Evolutionary conservation across 345 rosid species (phyloP).

Genomic region (Citrus medica): DNA sequence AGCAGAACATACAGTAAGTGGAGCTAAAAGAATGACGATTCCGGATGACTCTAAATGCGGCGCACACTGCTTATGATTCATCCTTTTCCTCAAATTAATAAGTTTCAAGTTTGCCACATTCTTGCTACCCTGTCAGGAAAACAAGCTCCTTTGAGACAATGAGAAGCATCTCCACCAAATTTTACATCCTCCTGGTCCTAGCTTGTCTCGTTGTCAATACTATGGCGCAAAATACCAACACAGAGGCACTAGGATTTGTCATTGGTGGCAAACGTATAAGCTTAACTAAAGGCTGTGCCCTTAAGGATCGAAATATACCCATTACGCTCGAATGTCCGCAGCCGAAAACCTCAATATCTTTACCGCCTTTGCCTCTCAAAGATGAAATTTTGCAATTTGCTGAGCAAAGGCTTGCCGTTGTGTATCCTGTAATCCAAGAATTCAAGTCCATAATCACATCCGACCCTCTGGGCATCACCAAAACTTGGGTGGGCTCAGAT

Average conservation of each 20-base stretch:
- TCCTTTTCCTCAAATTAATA: neutral
- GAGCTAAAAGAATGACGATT: neutral
- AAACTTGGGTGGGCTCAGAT: conserved; percentile 72
- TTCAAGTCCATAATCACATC: conserved; percentile 68
- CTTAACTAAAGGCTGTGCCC: conserved; percentile 12
- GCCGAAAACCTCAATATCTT: conserved; percentile 1
- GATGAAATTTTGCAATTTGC: conserved; percentile 33
- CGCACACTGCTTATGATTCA: neutral
- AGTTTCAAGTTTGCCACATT: conserved; percentile 2
- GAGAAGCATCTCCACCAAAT: conserved; percentile 7
- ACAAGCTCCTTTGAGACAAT: neutral
- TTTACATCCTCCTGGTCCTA: neutral
- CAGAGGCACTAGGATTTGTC: neutral
- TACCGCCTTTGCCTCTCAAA: conserved; percentile 20
- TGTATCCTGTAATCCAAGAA: conserved; percentile 73
- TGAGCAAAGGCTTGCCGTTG: conserved; percentile 64
- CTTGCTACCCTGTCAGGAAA: neutral
- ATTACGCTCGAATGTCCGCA: conserved; percentile 16
- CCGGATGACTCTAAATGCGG: neutral
- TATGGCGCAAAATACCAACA: conserved; percentile 1
- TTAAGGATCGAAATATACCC: conserved; percentile 11
- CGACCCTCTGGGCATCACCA: conserved; percentile 66
- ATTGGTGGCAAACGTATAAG: neutral
- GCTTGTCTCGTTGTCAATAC: conserved; percentile 5
- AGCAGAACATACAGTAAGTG: neutral